Percentiles rank a stretch among this genome's conserved stretches.
Conservation (phyloP, 306 rosid species). For the Corylus americana region DNA sequence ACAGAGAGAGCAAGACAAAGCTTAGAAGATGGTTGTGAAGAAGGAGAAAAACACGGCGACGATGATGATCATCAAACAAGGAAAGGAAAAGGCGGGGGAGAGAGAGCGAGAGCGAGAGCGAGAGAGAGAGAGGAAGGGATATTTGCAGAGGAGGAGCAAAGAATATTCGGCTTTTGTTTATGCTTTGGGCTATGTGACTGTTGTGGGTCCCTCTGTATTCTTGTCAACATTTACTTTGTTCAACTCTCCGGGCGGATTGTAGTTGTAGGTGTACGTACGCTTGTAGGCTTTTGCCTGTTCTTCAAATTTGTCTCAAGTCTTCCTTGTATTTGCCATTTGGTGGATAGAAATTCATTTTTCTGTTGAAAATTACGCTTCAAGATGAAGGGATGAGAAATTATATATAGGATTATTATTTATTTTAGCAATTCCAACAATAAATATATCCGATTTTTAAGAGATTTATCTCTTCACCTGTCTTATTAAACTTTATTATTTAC, state of each 20-base stretch:
- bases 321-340: too few species aligned
- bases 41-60: neutral
- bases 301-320: too few species aligned
- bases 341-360: too few species aligned
- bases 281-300: too few species aligned
- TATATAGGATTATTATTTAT: too few species aligned
- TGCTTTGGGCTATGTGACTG: neutral
- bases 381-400: too few species aligned
- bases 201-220: slow-evolving; percentile 1
- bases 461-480: too few species aligned
- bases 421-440: too few species aligned
- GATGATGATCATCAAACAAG: neutral
- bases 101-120: too few species aligned
- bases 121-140: slow-evolving; percentile 36
- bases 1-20: slow-evolving; percentile 10
- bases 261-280: neutral
- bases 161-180: slow-evolving; percentile 54
- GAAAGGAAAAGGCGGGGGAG: slow-evolving; percentile 5
- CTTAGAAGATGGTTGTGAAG: neutral
- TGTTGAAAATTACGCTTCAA: too few species aligned
- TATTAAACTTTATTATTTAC: too few species aligned
- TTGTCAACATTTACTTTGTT: neutral
- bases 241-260: neutral
- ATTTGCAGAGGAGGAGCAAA: slow-evolving; percentile 42
- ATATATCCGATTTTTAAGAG: too few species aligned